Base-by-base conservation (phyloP, 2,329 filamentous ascomycete species). In the Elsinoe arachidis region DNA sequence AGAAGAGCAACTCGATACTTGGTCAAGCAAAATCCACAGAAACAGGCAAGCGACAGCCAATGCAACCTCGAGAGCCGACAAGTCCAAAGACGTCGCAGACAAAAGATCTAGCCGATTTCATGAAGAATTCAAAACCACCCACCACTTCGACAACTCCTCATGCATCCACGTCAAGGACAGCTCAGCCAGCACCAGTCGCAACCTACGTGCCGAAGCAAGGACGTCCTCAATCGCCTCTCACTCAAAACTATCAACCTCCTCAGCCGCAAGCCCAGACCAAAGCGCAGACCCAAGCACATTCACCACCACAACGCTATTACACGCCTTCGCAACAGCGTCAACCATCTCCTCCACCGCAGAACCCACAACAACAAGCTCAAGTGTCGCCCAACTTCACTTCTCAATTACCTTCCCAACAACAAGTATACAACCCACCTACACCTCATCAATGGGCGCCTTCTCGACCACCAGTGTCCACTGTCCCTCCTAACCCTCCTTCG, bases 1-100 rank as follows among this genome's bases (percentile, higher is more conserved):
- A 39, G 15, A 53, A 53, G 34, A 38, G 26, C 34, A 53, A 53
- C 19, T 53, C 49, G 2, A 53, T 53, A 11, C 49, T 53, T 1
- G 15, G 26, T 23, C 49, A 53, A 14, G 34, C 49, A 19, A 53
- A 53, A 26, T 34, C 49, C 5, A 39, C 33, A 3, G 34, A 53
- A 14, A 53, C 49, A 5, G 49, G 49, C 15, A 53, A 39, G 23
- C 34, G 49, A 14, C 26, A 26, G 26, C n/a, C 33, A 23, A 53
- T 58, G 56, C 33, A 39, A 19, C 56, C 56, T 12, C 52, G 58
- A 11, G 52, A 52, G 34, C 53, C 52, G 6, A 37, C 33, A n/a
- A 52, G 52, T 35, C 51, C 52, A 10, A 37, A 35, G 12, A 41
- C 21, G 17, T 39, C 52, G 26, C 38, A 51, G 39, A 59, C 58